phyloP scores from a whole-genome alignment of 768 basidiomycete genomes.

The Podaxis pistillaris region DNA sequence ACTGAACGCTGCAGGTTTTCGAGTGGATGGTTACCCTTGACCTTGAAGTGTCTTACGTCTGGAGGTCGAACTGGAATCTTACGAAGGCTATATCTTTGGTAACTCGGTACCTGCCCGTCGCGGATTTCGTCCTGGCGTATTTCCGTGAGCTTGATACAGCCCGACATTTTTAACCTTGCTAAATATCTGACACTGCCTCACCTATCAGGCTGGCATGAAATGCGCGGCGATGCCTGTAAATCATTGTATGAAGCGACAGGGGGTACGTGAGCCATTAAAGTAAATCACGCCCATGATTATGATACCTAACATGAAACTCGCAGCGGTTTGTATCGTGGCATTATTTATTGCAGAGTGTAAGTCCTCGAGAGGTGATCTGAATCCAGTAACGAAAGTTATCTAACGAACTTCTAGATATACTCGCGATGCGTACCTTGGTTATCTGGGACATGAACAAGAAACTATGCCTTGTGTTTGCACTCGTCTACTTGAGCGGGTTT shows the following conservation, averaged over 20 bases:
- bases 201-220: background rate
- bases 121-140: background rate
- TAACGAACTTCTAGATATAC: background rate
- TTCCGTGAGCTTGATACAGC: background rate
- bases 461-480: background rate
- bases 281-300: too few relatives aligned
- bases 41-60: constrained; percentile 22
- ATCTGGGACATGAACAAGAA: background rate
- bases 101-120: background rate
- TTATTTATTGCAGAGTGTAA: constrained; percentile 3
- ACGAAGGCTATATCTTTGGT: constrained; percentile 23
- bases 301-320: too few relatives aligned
- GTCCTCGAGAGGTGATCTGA: background rate
- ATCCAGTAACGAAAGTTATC: background rate
- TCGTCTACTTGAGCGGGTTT: background rate
- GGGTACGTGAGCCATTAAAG: background rate
- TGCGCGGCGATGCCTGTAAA: background rate
- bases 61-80: constrained; percentile 21
- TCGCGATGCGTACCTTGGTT: background rate
- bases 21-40: constrained; percentile 25
- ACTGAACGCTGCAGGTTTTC: background rate
- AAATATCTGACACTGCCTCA: background rate
- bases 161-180: too few relatives aligned
- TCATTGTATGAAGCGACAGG: background rate
- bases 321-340: background rate